Evolutionary conservation across 106 monocot genomes (phyloP), one percentile per base, ranked within the genome.

Genomic region (Dendrobium officinale): DNA sequence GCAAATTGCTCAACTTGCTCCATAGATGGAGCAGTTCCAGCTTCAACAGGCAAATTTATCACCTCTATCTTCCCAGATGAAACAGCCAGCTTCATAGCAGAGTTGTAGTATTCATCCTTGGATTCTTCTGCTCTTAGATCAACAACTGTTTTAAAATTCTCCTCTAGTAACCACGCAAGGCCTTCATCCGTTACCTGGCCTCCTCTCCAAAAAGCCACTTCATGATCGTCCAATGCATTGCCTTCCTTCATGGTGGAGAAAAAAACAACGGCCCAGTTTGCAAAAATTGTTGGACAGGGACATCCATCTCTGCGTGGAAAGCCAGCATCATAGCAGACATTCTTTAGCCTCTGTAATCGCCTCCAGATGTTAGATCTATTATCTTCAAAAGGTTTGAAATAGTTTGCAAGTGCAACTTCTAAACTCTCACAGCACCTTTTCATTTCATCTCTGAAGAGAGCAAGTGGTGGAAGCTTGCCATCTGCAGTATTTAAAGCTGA

Each of bases 181-280:
- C 95, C 99, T 84, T 95, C 99, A 86, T 86, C 90, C 18, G 96
- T 97, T 45, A 94, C 92, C 79, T 97, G 96, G 20, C 94, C 96
- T 85, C 96, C 99, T 70, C 91, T 93, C 99, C 99, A 99, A 83
- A 99, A 99, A 82, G 90, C 91, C n/a, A 93, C 88, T 70, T 91
- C 95, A 82, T 47, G 58, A 87, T 96, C 85, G 79, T 83, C 90
- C 37, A 26, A 15, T 48, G 10, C 11, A 24, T 20, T 68, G 5
- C 67, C 79, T 85, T 89, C 83, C 75, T 87, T 89, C 24, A 68
- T 73, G 9, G 77, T 77, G 48, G 95, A 88, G 67, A 93, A 81
- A 75, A 88, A 93, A 43, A 99, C 99, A 27, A 90, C 88, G 45
- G 82, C 80, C 93, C 93, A 99, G 75, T 99, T 99, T 64, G 99